A percentile compares a stretch with the other conserved stretches of the same genome.
phyloP scores from a whole-genome alignment of 1,139 yeast species.

The Candida glucosophila region DNA sequence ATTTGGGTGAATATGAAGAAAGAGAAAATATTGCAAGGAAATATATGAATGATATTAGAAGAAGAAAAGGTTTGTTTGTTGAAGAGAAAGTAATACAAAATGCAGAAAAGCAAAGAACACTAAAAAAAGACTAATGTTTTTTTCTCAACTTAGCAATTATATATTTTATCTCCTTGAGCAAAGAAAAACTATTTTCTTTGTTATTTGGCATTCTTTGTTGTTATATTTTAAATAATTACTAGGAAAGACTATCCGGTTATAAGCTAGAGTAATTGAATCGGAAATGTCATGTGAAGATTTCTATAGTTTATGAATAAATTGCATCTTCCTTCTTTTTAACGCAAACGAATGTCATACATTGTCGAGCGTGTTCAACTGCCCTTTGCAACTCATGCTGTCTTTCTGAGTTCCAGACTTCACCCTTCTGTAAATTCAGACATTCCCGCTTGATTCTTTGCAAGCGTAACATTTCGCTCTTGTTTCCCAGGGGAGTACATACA shows the following conservation, averaged over 20 bases:
- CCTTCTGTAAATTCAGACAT: slow-evolving; percentile 35
- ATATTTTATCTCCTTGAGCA: too few relatives aligned
- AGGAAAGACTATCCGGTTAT: too few relatives aligned
- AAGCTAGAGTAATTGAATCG: too few relatives aligned
- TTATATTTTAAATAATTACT: slow-evolving; percentile 2
- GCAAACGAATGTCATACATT: slow-evolving; percentile 29
- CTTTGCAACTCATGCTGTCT: slow-evolving; percentile 32
- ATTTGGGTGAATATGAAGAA: slow-evolving; percentile 87
- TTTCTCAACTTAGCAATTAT: too few relatives aligned
- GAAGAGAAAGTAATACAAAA: slow-evolving; percentile 85
- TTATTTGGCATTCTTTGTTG: slow-evolving; percentile 2
- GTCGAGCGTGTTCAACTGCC: slow-evolving; percentile 43
- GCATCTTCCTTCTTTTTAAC: neutral
- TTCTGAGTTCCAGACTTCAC: slow-evolving; percentile 43
- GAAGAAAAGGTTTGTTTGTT: slow-evolving; percentile 81
- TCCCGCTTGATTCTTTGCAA: slow-evolving; percentile 32
- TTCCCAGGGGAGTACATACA: slow-evolving; percentile 57
- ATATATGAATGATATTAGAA: slow-evolving; percentile 76
- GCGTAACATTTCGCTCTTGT: slow-evolving; percentile 42
- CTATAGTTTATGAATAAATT: neutral
- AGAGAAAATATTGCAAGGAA: slow-evolving; percentile 81
- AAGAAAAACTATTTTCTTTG: neutral
- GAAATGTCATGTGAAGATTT: too few relatives aligned
- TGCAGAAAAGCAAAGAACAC: slow-evolving; percentile 88
- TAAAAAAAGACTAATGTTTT: slow-evolving; percentile 57